A percentile compares a stretch with the other conserved stretches of the same genome.
Evolutionary conservation across 2,329 filamentous ascomycete genomes (phyloP).

Genomic region (Cyanodermella asteris): DNA sequence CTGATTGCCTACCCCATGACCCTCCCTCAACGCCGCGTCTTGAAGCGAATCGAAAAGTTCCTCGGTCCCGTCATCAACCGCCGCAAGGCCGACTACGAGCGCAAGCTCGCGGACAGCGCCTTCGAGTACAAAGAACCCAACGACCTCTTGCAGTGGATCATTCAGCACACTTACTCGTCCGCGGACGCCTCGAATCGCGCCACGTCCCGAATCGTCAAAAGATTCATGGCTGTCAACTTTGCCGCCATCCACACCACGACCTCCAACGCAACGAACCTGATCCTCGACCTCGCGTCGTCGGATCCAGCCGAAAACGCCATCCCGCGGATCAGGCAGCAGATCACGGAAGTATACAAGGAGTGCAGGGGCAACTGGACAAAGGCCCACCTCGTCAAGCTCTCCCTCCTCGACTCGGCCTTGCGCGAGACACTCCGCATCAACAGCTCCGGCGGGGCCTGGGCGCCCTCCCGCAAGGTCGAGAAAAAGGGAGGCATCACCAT

Average conservation of each 20-base stretch:
- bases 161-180: slow-evolving; percentile 20
- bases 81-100: slow-evolving; percentile 25
- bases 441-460: slow-evolving; percentile 14
- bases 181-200: slow-evolving; percentile 7
- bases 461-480: slow-evolving; percentile 10
- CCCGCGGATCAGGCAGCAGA: slow-evolving; percentile 16
- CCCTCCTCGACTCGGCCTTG: slow-evolving; percentile 20
- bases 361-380: slow-evolving; percentile 16
- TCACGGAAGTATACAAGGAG: slow-evolving; percentile 10
- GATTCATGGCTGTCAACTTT: slow-evolving; percentile 12
- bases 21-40: too few species aligned
- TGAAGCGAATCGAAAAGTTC: too few species aligned
- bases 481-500: slow-evolving; percentile 9
- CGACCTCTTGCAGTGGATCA: slow-evolving; percentile 15
- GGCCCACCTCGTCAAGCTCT: slow-evolving; percentile 15
- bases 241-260: slow-evolving; percentile 13
- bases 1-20: too few species aligned
- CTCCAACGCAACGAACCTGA: slow-evolving; percentile 10
- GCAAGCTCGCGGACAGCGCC: slow-evolving; percentile 20
- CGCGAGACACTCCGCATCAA: slow-evolving; percentile 22
- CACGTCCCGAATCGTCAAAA: slow-evolving; percentile 5
- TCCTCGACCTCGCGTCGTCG: slow-evolving; percentile 12
- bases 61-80: slow-evolving; percentile 30
- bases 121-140: slow-evolving; percentile 27
- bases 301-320: slow-evolving; percentile 8